Percentiles rank a stretch among this genome's conserved stretches.
Evolutionary conservation across 179 eudicot genomes (phyloP).

Genomic region (Pouteria campechiana): DNA sequence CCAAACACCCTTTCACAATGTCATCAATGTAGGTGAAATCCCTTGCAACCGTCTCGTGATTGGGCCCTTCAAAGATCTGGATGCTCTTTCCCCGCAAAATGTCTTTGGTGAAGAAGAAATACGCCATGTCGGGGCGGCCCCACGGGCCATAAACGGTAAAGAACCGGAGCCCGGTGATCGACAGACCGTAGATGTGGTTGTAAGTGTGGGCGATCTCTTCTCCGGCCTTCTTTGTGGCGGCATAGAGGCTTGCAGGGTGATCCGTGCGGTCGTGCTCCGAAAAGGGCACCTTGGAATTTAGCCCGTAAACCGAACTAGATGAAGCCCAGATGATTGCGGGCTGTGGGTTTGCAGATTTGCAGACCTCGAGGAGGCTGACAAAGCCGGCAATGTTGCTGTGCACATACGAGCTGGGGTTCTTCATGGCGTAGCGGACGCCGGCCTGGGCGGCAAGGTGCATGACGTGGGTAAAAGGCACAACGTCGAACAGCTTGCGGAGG

Average conservation of each 20-base stretch:
- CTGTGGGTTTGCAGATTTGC: conserved; percentile 25
- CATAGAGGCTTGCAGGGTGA: conserved; percentile 32
- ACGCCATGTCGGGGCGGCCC: conserved; percentile 45
- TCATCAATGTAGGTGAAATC: conserved; percentile 37
- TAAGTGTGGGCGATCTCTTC: conserved; percentile 32
- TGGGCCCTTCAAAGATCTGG: conserved; percentile 21
- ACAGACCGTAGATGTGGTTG: conserved; percentile 26
- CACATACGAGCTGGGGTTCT: conserved; percentile 16
- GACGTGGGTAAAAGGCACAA: conserved; percentile 15
- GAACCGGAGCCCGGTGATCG: conserved; percentile 27
- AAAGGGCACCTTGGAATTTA: conserved; percentile 27
- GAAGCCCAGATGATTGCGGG: conserved; percentile 33
- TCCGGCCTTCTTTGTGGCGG: conserved; percentile 33
- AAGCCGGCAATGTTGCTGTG: conserved; percentile 16
- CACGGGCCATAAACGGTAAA: conserved; percentile 38
- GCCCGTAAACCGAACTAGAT: conserved; percentile 27
- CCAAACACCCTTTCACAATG: conserved; percentile 34
- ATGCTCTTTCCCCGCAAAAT: conserved; percentile 23
- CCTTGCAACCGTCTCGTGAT: conserved; percentile 28
- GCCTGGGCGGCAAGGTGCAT: conserved; percentile 22
- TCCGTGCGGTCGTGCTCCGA: conserved; percentile 26
- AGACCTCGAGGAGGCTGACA: conserved; percentile 13
- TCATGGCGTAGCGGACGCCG: conserved; percentile 20
- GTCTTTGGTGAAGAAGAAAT: conserved; percentile 29
- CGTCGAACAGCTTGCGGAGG: conserved; percentile 7